Conservation (phyloP, 1,284 basidiomycete species). For the Hymenochaete sp. region DNA sequence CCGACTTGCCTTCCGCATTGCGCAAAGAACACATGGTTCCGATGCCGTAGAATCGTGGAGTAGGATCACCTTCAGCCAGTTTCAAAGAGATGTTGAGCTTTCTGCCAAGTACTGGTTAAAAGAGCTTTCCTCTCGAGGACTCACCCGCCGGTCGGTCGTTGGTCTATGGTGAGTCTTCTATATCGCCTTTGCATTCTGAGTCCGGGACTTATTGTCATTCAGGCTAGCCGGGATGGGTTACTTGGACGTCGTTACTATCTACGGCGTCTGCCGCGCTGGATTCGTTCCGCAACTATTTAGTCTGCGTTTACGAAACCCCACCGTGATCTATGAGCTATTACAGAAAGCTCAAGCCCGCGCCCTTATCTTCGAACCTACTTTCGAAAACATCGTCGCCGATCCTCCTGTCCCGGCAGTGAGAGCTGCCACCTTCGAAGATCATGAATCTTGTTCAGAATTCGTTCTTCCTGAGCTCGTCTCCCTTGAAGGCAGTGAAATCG, state of each 20-base stretch:
- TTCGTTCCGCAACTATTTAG: conserved; percentile 68
- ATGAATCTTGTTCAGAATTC: conserved; percentile 28
- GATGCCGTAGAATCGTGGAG: conserved; percentile 36
- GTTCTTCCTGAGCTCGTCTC: conserved; percentile 38
- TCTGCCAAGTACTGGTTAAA: conserved; percentile 48
- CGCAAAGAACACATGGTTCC: conserved; percentile 30
- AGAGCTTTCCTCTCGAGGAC: conserved; percentile 33
- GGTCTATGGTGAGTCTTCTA: conserved; percentile 51
- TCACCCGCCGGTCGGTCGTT: conserved; percentile 47
- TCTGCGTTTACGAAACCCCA: conserved; percentile 57
- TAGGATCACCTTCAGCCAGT: conserved; percentile 43
- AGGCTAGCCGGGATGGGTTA: conserved; percentile 66
- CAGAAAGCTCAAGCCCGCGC: conserved; percentile 46
- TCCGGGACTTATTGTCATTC: conserved; percentile 10
- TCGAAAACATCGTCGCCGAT: conserved; percentile 27
- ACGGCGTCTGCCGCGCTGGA: conserved; percentile 61
- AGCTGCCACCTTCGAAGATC: conserved; percentile 33
- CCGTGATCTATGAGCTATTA: conserved; percentile 56
- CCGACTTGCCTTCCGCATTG: conserved; percentile 42
- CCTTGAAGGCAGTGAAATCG: conserved; percentile 33
- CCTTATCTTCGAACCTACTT: conserved; percentile 51
- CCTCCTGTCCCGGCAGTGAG: conserved; percentile 42
- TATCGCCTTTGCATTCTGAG: conserved; percentile 6
- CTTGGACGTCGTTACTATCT: conserved; percentile 58
- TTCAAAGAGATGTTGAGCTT: conserved; percentile 44